Conservation (phyloP, 2,329 filamentous ascomycete species). For the Hymenoscyphus salicellus region DNA sequence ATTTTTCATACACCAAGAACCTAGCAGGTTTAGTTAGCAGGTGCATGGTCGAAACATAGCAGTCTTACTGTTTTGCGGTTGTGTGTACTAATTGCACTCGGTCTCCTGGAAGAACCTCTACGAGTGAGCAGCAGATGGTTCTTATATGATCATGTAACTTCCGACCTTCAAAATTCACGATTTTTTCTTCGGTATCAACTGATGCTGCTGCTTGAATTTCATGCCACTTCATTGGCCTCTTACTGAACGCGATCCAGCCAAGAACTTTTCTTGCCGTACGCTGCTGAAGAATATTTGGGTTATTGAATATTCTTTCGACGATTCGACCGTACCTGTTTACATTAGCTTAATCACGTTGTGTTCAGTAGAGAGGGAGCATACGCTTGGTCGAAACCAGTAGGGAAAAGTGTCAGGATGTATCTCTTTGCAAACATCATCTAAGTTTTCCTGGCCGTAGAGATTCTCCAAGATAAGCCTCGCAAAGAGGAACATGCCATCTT, state of each 20-base stretch:
- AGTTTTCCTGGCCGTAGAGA: background rate
- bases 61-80: constrained; percentile 37
- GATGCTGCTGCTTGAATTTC: constrained; percentile 42
- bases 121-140: constrained; percentile 39
- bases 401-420: background rate
- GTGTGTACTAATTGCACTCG: constrained; percentile 38
- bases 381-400: background rate
- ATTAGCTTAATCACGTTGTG: too few species aligned
- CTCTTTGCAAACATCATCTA: background rate
- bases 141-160: constrained; percentile 29
- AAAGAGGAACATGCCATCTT: constrained; percentile 1
- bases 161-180: constrained; percentile 33
- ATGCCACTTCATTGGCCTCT: constrained; percentile 41
- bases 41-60: too few species aligned
- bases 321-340: constrained; percentile 4
- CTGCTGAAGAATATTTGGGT: constrained; percentile 8
- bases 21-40: constrained; percentile 13
- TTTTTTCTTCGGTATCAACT: constrained; percentile 34
- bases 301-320: constrained; percentile 13
- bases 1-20: constrained; percentile 18
- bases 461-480: background rate
- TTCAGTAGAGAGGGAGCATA: too few species aligned
- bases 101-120: constrained; percentile 32
- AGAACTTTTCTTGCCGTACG: constrained; percentile 30
- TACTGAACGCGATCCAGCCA: constrained; percentile 40